Evolutionary conservation across 371 early-diverging fungal species (phyloP).

Genomic region (Syncephalastrum racemosum): DNA sequence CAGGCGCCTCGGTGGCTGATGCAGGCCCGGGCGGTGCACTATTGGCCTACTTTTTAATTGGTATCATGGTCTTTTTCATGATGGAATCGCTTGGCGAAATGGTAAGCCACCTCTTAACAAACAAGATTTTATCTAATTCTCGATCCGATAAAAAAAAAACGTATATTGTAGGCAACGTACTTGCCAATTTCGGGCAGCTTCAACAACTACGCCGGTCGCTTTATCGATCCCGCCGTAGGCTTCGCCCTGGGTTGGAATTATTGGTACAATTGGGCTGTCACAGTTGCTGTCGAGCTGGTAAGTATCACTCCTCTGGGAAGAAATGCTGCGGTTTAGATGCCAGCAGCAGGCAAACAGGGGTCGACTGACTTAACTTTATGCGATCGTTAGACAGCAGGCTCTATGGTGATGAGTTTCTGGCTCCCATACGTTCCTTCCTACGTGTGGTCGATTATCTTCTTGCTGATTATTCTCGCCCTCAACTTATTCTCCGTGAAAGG

Average conservation of each 20-base stretch:
- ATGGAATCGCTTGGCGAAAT: constrained; percentile 86
- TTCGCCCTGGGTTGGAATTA: constrained; percentile 87
- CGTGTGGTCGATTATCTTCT: constrained; percentile 51
- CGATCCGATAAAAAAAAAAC: not conserved
- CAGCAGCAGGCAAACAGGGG: too few relatives aligned
- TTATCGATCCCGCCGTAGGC: constrained; percentile 83
- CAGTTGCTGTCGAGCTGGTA: constrained; percentile 73
- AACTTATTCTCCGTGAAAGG: constrained; percentile 58
- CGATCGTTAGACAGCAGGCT: constrained; percentile 20
- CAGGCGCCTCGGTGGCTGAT: constrained; percentile 69
- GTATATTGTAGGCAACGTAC: constrained; percentile 50
- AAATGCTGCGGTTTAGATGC: not conserved
- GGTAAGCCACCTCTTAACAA: constrained; percentile 33
- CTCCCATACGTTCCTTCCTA: constrained; percentile 56
- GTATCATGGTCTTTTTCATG: constrained; percentile 82
- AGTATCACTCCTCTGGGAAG: not conserved
- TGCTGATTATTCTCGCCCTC: constrained; percentile 45
- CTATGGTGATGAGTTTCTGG: constrained; percentile 66
- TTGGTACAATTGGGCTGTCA: constrained; percentile 78
- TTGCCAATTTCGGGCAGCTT: constrained; percentile 86
- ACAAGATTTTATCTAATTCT: not conserved
- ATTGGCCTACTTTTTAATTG: constrained; percentile 71
- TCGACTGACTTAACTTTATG: not conserved
- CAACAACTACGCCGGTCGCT: constrained; percentile 80
- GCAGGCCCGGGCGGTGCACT: constrained; percentile 88